Evolutionary conservation across 176 grass and related monocot species (phyloP).

Genomic region (Chloris gayana): DNA sequence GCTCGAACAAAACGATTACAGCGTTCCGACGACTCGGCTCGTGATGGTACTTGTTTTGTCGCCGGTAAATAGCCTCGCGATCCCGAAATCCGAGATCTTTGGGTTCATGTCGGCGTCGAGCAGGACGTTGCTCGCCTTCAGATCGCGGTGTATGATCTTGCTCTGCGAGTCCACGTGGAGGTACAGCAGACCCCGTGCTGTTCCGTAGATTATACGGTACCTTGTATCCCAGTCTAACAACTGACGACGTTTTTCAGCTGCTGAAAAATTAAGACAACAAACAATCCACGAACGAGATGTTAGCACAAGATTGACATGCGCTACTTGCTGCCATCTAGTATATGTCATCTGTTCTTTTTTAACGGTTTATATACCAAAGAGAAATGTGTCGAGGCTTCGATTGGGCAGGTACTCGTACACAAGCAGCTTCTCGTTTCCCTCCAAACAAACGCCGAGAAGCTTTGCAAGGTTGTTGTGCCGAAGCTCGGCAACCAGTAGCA

Average conservation of each 20-base stretch:
- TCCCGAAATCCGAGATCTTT: slow-evolving; percentile 51
- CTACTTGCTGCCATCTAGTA: not conserved
- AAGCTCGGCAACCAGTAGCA: slow-evolving; percentile 54
- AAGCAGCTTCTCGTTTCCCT: slow-evolving; percentile 42
- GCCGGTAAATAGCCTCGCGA: slow-evolving; percentile 31
- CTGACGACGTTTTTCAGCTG: slow-evolving; percentile 2
- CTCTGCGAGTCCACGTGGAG: not conserved
- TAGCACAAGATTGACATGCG: too few species aligned
- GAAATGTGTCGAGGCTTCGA: slow-evolving; percentile 46
- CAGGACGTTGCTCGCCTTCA: slow-evolving; percentile 52
- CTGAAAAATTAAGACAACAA: not conserved
- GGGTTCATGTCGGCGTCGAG: slow-evolving; percentile 41
- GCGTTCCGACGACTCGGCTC: slow-evolving; percentile 45
- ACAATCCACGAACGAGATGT: not conserved
- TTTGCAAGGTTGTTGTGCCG: slow-evolving; percentile 53
- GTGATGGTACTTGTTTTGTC: slow-evolving; percentile 24
- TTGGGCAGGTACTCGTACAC: slow-evolving; percentile 57
- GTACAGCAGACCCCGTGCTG: slow-evolving; percentile 25
- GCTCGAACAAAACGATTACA: not conserved
- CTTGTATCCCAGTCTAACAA: slow-evolving; percentile 34
- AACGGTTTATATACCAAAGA: slow-evolving; percentile 32
- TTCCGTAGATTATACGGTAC: slow-evolving; percentile 32
- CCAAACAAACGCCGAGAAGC: slow-evolving; percentile 40
- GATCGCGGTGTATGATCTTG: slow-evolving; percentile 45
- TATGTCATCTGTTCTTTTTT: too few species aligned